Percentiles rank a stretch among this genome's conserved stretches.
Conservation (phyloP, 768 basidiomycete species). For the Xanthoconium purpureum region DNA sequence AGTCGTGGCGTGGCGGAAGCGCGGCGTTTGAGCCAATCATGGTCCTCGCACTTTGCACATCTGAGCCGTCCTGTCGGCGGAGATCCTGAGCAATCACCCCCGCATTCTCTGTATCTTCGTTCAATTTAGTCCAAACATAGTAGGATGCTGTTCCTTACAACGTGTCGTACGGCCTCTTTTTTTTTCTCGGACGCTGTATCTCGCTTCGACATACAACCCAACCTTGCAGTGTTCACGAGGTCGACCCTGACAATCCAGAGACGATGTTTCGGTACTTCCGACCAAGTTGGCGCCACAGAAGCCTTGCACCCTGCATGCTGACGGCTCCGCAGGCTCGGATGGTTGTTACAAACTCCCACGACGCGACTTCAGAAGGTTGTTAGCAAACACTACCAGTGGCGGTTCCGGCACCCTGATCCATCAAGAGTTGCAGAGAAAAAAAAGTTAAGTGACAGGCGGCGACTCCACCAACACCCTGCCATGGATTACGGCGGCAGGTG, state of each 20-base stretch:
- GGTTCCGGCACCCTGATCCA: no score
- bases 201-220: background rate
- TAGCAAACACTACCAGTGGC: background rate
- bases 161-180: background rate
- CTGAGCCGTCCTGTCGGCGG: background rate
- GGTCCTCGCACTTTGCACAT: no score
- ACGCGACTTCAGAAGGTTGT: background rate
- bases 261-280: background rate
- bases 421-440: background rate
- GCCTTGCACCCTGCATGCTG: background rate
- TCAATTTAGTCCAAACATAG: background rate
- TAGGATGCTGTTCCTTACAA: background rate
- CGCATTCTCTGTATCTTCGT: no score
- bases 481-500: background rate
- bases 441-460: background rate
- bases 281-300: constrained; percentile 1
- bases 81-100: no score
- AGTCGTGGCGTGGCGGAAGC: no score
- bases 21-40: no score
- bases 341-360: no score
- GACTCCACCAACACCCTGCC: background rate
- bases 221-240: background rate
- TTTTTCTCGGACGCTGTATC: background rate
- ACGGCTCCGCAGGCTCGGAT: background rate
- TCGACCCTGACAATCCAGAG: constrained; percentile 2